Evolutionary conservation across 176 grass and related monocot genomes (phyloP).

Genomic region (Saccharum spontaneum): DNA sequence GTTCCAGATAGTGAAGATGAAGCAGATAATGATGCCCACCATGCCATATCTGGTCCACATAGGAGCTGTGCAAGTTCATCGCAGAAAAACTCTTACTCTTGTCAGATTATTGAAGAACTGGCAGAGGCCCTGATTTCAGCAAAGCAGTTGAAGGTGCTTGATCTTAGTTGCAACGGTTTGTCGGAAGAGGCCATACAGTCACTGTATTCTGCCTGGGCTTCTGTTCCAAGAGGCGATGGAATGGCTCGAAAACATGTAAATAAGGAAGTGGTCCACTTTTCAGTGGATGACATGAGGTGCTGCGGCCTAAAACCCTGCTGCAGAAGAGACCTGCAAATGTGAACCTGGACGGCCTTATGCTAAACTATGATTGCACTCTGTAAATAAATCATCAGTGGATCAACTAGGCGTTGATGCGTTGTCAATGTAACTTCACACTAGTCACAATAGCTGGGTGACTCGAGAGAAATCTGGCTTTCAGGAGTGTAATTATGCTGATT

Average conservation of each 20-base stretch:
- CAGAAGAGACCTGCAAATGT: slow-evolving; percentile 63
- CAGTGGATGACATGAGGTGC: slow-evolving; percentile 52
- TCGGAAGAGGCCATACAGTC: slow-evolving; percentile 45
- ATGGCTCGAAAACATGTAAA: slow-evolving; percentile 54
- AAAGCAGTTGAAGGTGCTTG: slow-evolving; percentile 65
- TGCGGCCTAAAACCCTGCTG: slow-evolving; percentile 75
- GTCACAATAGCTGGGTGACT: background rate
- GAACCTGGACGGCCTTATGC: background rate
- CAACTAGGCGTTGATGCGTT: background rate
- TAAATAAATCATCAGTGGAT: slow-evolving; percentile 3
- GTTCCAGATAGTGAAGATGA: slow-evolving; percentile 95
- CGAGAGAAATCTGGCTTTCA: background rate
- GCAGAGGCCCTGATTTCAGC: slow-evolving; percentile 44
- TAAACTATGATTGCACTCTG: background rate
- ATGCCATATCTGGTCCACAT: slow-evolving; percentile 31
- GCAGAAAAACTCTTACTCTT: slow-evolving; percentile 27
- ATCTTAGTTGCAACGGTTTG: slow-evolving; percentile 76
- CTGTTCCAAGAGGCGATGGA: slow-evolving; percentile 38
- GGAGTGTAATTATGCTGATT: slow-evolving; percentile 17
- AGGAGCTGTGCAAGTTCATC: slow-evolving; percentile 67
- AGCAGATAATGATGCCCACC: slow-evolving; percentile 32
- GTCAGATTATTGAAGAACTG: slow-evolving; percentile 58
- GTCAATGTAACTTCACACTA: background rate
- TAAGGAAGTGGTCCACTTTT: slow-evolving; percentile 75
- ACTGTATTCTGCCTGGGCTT: slow-evolving; percentile 74